These are phyloP conservation scores for Syncephalastrum contaminatum DNA, from an alignment of 371 early-diverging fungal species.

Conservation along the genomic window DNA sequence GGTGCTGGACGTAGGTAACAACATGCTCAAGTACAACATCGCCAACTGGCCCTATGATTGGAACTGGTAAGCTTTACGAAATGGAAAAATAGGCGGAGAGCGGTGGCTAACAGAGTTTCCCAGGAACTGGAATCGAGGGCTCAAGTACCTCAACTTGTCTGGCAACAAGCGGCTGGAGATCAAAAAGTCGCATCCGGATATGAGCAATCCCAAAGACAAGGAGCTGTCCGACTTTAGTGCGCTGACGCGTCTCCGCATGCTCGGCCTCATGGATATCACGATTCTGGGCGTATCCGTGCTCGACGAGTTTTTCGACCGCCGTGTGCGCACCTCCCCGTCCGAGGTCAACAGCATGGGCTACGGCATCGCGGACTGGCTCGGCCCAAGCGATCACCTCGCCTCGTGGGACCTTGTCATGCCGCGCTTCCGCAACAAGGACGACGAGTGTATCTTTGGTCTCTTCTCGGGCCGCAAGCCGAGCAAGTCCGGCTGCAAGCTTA, in stretches of 20 bases:
- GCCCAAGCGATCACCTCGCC: conserved; percentile 61
- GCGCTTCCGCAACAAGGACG: conserved; percentile 76
- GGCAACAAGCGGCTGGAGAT: conserved; percentile 91
- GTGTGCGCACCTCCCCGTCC: conserved; percentile 85
- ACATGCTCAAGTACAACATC: conserved; percentile 89
- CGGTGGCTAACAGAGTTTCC: background rate
- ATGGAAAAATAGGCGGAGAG: background rate
- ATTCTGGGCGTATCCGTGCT: conserved; percentile 77
- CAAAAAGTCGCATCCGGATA: conserved; percentile 60
- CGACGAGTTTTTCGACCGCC: conserved; percentile 78
- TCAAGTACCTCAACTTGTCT: conserved; percentile 88
- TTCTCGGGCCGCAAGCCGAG: conserved; percentile 77
- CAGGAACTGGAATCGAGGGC: conserved; percentile 88
- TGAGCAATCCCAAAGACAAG: conserved; percentile 43
- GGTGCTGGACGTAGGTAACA: conserved; percentile 86
- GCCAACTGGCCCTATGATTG: conserved; percentile 96
- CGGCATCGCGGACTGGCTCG: conserved; percentile 85
- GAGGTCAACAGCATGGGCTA: conserved; percentile 80
- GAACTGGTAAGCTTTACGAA: conserved; percentile 72
- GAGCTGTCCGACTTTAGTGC: conserved; percentile 78
- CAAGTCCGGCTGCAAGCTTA: conserved; percentile 57
- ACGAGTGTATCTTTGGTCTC: conserved; percentile 86
- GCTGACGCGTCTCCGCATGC: conserved; percentile 69
- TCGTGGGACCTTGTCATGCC: conserved; percentile 85
- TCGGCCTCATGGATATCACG: conserved; percentile 90